phyloP scores from a whole-genome alignment of 2,329 filamentous ascomycete genomes.

The Biscogniauxia sp. region DNA sequence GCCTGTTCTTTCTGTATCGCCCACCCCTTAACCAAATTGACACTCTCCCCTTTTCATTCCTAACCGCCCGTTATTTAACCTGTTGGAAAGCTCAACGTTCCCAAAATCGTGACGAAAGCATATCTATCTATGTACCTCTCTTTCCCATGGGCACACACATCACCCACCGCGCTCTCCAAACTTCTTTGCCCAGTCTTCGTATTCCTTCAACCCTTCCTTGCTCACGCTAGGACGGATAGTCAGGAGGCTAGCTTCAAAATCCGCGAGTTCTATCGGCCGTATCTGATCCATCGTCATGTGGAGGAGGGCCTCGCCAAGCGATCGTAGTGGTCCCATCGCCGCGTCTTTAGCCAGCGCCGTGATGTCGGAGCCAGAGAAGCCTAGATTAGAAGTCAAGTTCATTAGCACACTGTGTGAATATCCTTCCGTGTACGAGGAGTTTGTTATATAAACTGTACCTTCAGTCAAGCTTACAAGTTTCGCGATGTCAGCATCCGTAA shows the following conservation, averaged over 20 bases:
- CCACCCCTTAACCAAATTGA: too few species aligned
- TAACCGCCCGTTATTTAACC: not conserved
- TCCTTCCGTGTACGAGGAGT: constrained; percentile 1
- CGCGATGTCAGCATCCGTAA: constrained; percentile 70
- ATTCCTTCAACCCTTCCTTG: constrained; percentile 77
- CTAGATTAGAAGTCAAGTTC: constrained; percentile 42
- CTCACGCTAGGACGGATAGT: constrained; percentile 91
- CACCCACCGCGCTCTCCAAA: constrained; percentile 90
- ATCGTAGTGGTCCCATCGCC: constrained; percentile 91
- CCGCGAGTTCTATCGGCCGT: constrained; percentile 74
- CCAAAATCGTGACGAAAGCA: not conserved
- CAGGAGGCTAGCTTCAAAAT: constrained; percentile 79
- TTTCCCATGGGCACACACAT: constrained; percentile 6
- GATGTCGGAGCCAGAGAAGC: constrained; percentile 97
- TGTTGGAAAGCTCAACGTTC: not conserved
- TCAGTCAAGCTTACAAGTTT: constrained; percentile 78
- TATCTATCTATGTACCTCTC: not conserved
- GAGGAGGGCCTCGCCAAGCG: constrained; percentile 83
- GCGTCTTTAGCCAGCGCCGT: constrained; percentile 96
- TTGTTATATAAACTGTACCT: constrained; percentile 49
- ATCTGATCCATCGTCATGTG: constrained; percentile 95
- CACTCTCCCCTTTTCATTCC: too few species aligned
- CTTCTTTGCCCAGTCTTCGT: constrained; percentile 90
- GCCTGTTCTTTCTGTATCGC: too few species aligned
- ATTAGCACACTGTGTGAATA: constrained; percentile 8